Evolutionary conservation across 257 asterid species (phyloP).

Genomic region (Scutellaria galericulata): DNA sequence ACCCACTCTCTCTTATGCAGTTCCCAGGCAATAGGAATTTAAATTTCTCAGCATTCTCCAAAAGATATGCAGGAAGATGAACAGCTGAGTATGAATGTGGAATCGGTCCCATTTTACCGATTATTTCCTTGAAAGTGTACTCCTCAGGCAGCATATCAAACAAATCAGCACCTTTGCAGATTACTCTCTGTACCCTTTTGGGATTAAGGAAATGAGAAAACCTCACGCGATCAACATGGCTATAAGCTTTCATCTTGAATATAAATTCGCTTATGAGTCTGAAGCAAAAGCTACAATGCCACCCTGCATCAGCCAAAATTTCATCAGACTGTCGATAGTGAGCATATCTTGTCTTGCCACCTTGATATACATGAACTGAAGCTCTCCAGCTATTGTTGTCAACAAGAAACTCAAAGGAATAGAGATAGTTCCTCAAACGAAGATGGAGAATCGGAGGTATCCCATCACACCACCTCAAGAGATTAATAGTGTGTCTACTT

Average conservation of each 20-base stretch:
- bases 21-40: constrained; percentile 81
- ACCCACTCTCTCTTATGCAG: constrained; percentile 74
- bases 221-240: constrained; percentile 78
- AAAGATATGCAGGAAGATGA: constrained; percentile 79
- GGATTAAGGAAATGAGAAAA: constrained; percentile 73
- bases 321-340: constrained; percentile 78
- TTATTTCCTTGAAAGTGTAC: constrained; percentile 75
- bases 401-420: constrained; percentile 78
- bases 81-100: constrained; percentile 84
- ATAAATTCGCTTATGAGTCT: constrained; percentile 66
- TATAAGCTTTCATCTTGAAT: constrained; percentile 88
- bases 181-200: constrained; percentile 71
- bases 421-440: constrained; percentile 72
- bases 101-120: constrained; percentile 83
- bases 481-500: constrained; percentile 74
- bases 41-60: constrained; percentile 68
- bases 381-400: constrained; percentile 87
- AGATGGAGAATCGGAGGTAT: constrained; percentile 78
- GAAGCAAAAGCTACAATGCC: constrained; percentile 93
- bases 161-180: constrained; percentile 77
- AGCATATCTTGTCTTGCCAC: constrained; percentile 82
- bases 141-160: constrained; percentile 94
- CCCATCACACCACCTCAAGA: constrained; percentile 81
- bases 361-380: constrained; percentile 66
- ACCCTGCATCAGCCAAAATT: constrained; percentile 73